Evolutionary conservation across 2,329 filamentous ascomycete genomes (phyloP).

Genomic region (Penicillium sp.): DNA sequence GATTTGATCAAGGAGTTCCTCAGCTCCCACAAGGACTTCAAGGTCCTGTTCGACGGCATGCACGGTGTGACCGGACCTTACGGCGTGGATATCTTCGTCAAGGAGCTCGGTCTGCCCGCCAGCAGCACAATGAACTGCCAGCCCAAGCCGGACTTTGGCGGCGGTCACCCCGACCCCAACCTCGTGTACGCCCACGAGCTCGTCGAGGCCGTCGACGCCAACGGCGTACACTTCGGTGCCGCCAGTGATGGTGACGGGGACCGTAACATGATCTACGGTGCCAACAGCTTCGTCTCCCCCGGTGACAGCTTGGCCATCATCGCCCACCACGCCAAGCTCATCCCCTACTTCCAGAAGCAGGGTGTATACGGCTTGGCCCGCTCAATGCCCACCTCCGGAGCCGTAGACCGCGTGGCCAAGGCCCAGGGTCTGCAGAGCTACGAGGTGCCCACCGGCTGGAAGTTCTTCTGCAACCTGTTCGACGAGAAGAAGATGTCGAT

Average conservation of each 20-base stretch:
- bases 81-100: conserved; percentile 89
- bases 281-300: conserved; percentile 92
- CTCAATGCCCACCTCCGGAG: conserved; percentile 95
- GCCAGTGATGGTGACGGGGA: conserved; percentile 96
- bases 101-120: conserved; percentile 79
- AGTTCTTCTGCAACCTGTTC: conserved; percentile 97
- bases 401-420: conserved; percentile 93
- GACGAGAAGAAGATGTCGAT: conserved; percentile 96
- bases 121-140: conserved; percentile 86
- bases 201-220: conserved; percentile 88
- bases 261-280: conserved; percentile 99
- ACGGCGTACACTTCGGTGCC: conserved; percentile 89
- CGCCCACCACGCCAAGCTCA: conserved; percentile 91
- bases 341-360: conserved; percentile 97
- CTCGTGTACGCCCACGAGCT: conserved; percentile 94
- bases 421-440: conserved; percentile 88
- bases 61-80: conserved; percentile 95
- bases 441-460: conserved; percentile 98
- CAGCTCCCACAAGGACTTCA: conserved; percentile 81
- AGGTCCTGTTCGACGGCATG: conserved; percentile 92
- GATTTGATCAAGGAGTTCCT: conserved; percentile 94
- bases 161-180: conserved; percentile 96
- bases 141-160: conserved; percentile 91
- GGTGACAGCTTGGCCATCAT: conserved; percentile 98
- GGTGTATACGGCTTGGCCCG: conserved; percentile 93